Evolutionary conservation across 2,329 filamentous ascomycete species (phyloP), one percentile per base, ranked within the genome.

Genomic region (Eutypa lata): DNA sequence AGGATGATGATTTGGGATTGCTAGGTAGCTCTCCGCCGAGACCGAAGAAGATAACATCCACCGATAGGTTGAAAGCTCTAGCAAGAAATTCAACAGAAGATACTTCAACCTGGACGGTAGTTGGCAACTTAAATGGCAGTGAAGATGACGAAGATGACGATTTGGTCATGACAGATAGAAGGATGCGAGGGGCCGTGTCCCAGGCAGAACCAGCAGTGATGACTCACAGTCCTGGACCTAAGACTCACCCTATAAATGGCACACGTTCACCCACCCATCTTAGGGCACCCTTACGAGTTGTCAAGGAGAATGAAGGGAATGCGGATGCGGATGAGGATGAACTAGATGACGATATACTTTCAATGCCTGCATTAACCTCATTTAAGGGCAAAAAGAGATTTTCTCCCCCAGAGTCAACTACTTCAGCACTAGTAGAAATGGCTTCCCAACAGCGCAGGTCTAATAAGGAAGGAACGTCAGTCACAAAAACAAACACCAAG

Each of bases 31-130:
- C 67, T 47, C 67, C 67, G 21, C 70, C 67, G 16, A 71, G 73
- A 24, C 78, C 79, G 2, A 79, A 76, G 58, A 80, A 81, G 63
- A 76, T 82, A 26, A 81, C 79, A 3, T 82, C 80, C 11, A 80
- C 80, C 1, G 79, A 83, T 56, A 75, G 76, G 5, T 65, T 83
- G 38, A 74, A 79, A 52, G 76, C 76, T 3, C 65, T 83, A 47
- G 80, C 80, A 16, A 71, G 79, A 57, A 70, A 68, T 22, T 79
- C 80, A 6, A 62, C 77, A n/a, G 79, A 79, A 49, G 73, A 76
- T 52, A 78, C 75, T 61, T 77, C 76, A 4, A 71, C 77, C n/a
- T 80, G 77, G 77, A 79, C 76, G 4, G 71, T 79, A 21, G 75
- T 80, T 14, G 65, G 63, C 21, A 60, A 60, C 22, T 47, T 60